Percentiles rank a stretch among this genome's conserved stretches.
phyloP scores from a whole-genome alignment of 345 rosid genomes.

The Theobroma cacao region DNA sequence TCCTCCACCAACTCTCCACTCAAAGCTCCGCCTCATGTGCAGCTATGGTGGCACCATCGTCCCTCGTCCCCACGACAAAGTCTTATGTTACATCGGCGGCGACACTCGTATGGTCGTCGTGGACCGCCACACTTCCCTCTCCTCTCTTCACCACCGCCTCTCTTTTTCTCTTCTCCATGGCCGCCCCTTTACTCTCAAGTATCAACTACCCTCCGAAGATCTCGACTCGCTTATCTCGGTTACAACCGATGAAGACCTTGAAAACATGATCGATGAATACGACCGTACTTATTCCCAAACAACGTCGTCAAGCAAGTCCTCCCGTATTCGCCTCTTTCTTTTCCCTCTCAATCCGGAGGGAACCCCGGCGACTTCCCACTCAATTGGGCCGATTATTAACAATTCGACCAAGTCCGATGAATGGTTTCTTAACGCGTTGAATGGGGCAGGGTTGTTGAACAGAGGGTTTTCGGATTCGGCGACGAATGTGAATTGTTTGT shows the following conservation, averaged over 20 bases:
- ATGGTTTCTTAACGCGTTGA: constrained; percentile 87
- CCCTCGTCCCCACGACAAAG: constrained; percentile 90
- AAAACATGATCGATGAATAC: constrained; percentile 95
- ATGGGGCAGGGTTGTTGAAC: constrained; percentile 53
- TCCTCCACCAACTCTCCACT: constrained; percentile 27
- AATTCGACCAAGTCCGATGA: constrained; percentile 72
- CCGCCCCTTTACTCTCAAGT: constrained; percentile 72
- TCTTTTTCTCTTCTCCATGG: constrained; percentile 62
- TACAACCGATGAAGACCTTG: constrained; percentile 91
- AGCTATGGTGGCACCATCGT: constrained; percentile 89
- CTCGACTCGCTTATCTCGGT: constrained; percentile 90
- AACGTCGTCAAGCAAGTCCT: constrained; percentile 36
- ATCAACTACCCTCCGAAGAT: constrained; percentile 93
- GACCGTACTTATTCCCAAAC: constrained; percentile 58
- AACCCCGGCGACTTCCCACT: constrained; percentile 45
- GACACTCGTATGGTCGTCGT: constrained; percentile 88
- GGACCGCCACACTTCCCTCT: constrained; percentile 64
- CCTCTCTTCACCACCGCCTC: constrained; percentile 55
- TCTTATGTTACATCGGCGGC: constrained; percentile 82
- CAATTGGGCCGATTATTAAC: constrained; percentile 71
- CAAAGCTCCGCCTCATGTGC: constrained; percentile 90
- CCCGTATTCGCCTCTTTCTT: constrained; percentile 79
- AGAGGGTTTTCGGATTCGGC: constrained; percentile 77
- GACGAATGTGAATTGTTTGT: constrained; percentile 60
- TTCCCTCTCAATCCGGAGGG: constrained; percentile 67